Conservation (phyloP, 148 eudicot genomes). For the Rhododendron molle region DNA sequence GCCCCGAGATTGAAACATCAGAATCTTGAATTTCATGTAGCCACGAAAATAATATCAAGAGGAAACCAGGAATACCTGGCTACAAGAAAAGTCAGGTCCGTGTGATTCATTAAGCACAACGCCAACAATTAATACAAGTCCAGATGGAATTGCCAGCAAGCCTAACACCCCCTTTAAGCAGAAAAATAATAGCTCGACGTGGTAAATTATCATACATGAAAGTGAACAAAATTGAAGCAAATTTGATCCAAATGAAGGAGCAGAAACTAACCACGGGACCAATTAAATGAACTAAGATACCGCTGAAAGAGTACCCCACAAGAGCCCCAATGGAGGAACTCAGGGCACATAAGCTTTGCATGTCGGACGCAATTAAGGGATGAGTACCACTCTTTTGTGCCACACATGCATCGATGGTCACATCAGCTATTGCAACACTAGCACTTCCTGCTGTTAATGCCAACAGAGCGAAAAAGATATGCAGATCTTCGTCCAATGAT, state of each 20-base stretch:
- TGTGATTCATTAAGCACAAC: conserved; percentile 61
- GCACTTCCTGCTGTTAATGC: conserved; percentile 64
- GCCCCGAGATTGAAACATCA: conserved; percentile 17
- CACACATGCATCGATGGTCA: conserved; percentile 97
- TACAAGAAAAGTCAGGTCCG: conserved; percentile 39
- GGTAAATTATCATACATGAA: not conserved
- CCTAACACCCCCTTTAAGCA: conserved; percentile 74
- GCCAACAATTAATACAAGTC: conserved; percentile 64
- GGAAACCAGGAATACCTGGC: conserved; percentile 47
- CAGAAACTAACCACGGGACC: conserved; percentile 67
- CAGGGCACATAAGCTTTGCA: conserved; percentile 89
- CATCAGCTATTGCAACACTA: conserved; percentile 91
- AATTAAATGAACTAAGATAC: conserved; percentile 77
- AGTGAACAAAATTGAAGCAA: conserved; percentile 9
- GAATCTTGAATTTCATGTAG: not conserved
- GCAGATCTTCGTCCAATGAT: conserved; percentile 55
- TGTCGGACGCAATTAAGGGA: conserved; percentile 74
- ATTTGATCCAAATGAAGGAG: conserved; percentile 1
- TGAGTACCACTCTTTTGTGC: conserved; percentile 73
- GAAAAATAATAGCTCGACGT: not conserved
- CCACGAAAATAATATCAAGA: not conserved
- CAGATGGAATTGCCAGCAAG: conserved; percentile 65
- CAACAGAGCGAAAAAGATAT: conserved; percentile 60
- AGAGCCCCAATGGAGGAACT: conserved; percentile 80
- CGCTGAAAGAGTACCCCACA: conserved; percentile 78